Percentiles rank a stretch among this genome's conserved stretches.
phyloP scores from a whole-genome alignment of 176 grass and related monocot genomes.

The Phoenix roebelenii region DNA sequence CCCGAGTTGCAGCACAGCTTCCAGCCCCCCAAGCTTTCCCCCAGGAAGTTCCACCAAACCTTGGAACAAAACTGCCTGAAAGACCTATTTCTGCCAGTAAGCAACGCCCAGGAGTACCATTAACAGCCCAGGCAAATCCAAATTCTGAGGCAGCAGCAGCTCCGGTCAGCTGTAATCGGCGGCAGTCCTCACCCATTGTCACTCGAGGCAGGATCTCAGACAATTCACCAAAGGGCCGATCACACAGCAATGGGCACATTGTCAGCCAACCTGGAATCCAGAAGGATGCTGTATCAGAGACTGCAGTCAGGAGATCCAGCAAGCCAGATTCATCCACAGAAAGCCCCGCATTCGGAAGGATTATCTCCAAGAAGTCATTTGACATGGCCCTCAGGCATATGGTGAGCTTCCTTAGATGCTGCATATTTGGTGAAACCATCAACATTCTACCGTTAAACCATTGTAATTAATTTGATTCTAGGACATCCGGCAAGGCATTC shows the following conservation, averaged over 20 bases:
- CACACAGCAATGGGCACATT: background rate
- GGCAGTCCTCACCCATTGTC: constrained; percentile 7
- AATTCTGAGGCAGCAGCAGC: background rate
- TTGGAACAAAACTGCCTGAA: background rate
- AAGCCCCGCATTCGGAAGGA: constrained; percentile 6
- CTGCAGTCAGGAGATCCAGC: background rate
- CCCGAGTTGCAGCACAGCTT: background rate
- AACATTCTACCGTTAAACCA: too few species aligned
- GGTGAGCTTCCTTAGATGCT: constrained; percentile 1
- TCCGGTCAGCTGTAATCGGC: background rate
- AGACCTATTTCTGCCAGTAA: background rate
- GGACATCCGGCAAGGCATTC: constrained; percentile 15
- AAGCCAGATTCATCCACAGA: constrained; percentile 9
- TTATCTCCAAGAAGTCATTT: constrained; percentile 9
- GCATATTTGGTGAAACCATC: too few species aligned
- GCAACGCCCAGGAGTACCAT: background rate
- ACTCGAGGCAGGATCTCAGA: constrained; percentile 2
- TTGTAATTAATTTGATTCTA: background rate
- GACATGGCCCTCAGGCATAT: constrained; percentile 12
- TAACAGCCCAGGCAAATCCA: background rate
- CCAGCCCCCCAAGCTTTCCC: background rate
- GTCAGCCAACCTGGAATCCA: background rate
- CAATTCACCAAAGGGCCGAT: background rate
- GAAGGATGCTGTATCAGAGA: background rate
- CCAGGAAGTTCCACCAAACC: background rate